phyloP scores from a whole-genome alignment of 2,329 filamentous ascomycete genomes.

The Fusarium albosuccineum region DNA sequence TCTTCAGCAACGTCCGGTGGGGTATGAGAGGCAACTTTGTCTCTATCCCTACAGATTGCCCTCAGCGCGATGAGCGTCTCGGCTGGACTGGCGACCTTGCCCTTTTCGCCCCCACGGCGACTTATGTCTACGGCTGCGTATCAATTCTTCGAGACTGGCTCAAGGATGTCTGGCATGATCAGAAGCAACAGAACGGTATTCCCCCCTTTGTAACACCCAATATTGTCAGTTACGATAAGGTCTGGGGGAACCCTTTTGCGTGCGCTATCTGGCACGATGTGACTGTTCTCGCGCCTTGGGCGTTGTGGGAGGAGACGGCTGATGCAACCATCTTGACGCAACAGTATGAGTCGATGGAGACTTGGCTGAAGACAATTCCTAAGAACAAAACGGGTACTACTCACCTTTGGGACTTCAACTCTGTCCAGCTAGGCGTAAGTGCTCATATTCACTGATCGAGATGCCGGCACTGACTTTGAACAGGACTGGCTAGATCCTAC shows the following conservation, averaged over 20 bases:
- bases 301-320: constrained; percentile 54
- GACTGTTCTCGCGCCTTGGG: constrained; percentile 56
- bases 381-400: constrained; percentile 51
- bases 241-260: constrained; percentile 42
- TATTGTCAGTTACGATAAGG: constrained; percentile 15
- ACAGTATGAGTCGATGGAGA: constrained; percentile 56
- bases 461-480: constrained; percentile 29
- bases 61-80: constrained; percentile 67
- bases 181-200: constrained; percentile 30
- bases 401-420: constrained; percentile 54
- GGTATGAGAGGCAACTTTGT: constrained; percentile 71
- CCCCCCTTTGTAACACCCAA: constrained; percentile 43
- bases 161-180: constrained; percentile 37
- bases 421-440: constrained; percentile 40
- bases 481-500: constrained; percentile 65
- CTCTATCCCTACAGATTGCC: constrained; percentile 69
- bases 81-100: constrained; percentile 67
- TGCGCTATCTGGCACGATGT: constrained; percentile 60
- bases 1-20: constrained; percentile 69
- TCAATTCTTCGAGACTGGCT: constrained; percentile 59
- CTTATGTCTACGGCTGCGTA: constrained; percentile 65
- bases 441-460: accelerated
- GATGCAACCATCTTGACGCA: constrained; percentile 53
- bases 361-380: constrained; percentile 53
- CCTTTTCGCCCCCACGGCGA: constrained; percentile 64